Evolutionary conservation across 768 basidiomycete genomes (phyloP).

Genomic region (Sistotremastrum suecicum): DNA sequence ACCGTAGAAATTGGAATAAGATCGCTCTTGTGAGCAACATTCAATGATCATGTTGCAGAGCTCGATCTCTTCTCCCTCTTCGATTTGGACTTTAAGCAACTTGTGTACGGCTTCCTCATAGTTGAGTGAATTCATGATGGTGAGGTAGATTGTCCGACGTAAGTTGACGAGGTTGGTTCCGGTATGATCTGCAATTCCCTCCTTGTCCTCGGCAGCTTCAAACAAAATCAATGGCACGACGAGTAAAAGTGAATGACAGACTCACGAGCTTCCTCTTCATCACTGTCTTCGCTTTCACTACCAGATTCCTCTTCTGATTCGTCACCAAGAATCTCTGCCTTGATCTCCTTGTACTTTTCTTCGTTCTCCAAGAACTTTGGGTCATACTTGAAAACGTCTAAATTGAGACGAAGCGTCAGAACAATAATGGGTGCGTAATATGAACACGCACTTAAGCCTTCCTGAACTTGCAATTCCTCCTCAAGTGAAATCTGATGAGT

Average conservation of each 20-base stretch:
- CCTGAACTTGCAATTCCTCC: constrained; percentile 88
- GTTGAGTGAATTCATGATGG: constrained; percentile 97
- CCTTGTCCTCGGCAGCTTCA: constrained; percentile 57
- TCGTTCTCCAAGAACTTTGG: constrained; percentile 82
- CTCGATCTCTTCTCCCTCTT: constrained; percentile 94
- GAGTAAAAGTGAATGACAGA: background rate
- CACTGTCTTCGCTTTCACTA: constrained; percentile 40
- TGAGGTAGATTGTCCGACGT: constrained; percentile 86
- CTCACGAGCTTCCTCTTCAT: constrained; percentile 33
- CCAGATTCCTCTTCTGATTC: constrained; percentile 56
- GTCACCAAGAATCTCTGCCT: constrained; percentile 86
- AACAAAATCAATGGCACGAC: constrained; percentile 5
- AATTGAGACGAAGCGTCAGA: no score
- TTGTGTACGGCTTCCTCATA: constrained; percentile 99
- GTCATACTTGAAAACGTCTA: constrained; percentile 94
- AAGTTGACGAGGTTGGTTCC: constrained; percentile 94
- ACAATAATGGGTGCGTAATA: background rate
- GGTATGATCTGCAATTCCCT: constrained; percentile 88
- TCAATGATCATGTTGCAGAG: constrained; percentile 98
- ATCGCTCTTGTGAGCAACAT: constrained; percentile 98
- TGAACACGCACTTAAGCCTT: constrained; percentile 68
- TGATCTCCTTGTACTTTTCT: constrained; percentile 86
- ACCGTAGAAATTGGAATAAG: constrained; percentile 96
- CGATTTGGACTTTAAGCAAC: constrained; percentile 80
- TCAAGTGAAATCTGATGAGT: constrained; percentile 88